Percentiles rank a stretch among this genome's conserved stretches.
Conservation (phyloP, 2,329 filamentous ascomycete genomes). For the Pseudogymnoascus sp. region DNA sequence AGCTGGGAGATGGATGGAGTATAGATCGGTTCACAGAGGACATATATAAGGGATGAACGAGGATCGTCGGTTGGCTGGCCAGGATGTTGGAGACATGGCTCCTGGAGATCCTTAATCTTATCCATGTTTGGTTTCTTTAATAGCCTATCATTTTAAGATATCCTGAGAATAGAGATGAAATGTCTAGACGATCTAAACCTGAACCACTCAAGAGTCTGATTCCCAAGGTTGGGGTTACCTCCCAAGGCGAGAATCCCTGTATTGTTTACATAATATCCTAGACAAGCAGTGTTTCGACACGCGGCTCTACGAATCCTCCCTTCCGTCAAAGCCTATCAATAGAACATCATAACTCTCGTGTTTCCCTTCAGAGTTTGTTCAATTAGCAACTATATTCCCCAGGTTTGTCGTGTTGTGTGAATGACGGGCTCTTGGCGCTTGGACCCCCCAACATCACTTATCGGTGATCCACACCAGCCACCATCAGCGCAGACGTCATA, state of each 20-base stretch:
- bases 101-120: neutral
- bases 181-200: neutral
- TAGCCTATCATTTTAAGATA: neutral
- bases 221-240: neutral
- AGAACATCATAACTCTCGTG: neutral
- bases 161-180: neutral
- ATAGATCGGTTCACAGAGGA: neutral
- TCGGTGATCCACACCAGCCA: neutral
- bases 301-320: neutral
- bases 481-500: neutral
- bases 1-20: neutral
- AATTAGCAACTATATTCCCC: neutral
- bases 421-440: neutral
- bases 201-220: neutral
- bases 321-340: neutral
- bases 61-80: neutral
- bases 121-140: neutral
- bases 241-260: neutral
- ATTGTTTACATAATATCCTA: slow-evolving; percentile 4
- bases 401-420: neutral
- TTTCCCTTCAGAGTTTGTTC: neutral
- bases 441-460: neutral
- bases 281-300: neutral
- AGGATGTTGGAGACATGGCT: neutral
- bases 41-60: neutral